Evolutionary conservation across 768 basidiomycete genomes (phyloP).

Genomic region (Panaeolus papilionaceus): DNA sequence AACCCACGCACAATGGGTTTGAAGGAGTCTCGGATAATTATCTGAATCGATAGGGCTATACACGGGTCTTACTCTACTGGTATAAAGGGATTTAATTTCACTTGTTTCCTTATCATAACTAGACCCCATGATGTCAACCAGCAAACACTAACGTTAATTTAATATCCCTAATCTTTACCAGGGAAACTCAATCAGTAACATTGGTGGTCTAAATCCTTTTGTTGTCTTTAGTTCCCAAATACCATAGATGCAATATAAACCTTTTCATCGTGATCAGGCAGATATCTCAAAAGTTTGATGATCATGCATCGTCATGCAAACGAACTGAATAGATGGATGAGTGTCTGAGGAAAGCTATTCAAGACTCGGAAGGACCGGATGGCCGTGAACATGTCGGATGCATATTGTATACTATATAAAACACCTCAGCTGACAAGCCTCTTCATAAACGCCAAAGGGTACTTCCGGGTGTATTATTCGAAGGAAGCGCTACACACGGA

Average conservation of each 20-base stretch:
- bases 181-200: background rate
- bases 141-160: background rate
- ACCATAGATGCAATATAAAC: too few species aligned
- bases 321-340: background rate
- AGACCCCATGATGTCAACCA: background rate
- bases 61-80: background rate
- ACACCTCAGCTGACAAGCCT: background rate
- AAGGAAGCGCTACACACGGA: background rate
- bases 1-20: constrained; percentile 2
- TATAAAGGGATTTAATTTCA: background rate
- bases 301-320: background rate
- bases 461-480: background rate
- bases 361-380: background rate
- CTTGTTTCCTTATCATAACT: background rate
- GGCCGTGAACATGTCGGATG: background rate
- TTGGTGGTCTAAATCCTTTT: background rate
- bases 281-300: background rate
- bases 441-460: background rate
- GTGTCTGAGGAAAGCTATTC: background rate
- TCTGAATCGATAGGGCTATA: background rate
- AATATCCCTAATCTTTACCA: background rate
- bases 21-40: constrained; percentile 7
- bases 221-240: too few species aligned
- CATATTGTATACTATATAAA: background rate
- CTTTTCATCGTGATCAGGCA: too few species aligned